These are phyloP conservation scores for Dendrocalamus sinicus DNA, from an alignment of 176 grass and related monocot species.

Conservation along the genomic window DNA sequence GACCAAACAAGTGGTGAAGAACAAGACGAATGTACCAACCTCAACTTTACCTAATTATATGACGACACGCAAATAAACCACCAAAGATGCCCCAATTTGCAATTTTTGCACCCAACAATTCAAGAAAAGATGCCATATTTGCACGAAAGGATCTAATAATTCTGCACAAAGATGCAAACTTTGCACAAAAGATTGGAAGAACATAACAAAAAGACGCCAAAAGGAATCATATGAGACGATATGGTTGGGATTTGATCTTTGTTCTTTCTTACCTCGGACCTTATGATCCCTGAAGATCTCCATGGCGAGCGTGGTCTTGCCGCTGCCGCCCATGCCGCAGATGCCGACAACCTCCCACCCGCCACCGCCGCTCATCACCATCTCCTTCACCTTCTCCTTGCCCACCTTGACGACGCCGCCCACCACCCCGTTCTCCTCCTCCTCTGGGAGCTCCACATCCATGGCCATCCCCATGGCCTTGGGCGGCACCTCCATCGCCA, in stretches of 20 bases:
- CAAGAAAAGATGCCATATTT: slow-evolving; percentile 24
- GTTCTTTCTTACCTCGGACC: slow-evolving; percentile 67
- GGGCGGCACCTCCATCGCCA: slow-evolving; percentile 1
- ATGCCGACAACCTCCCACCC: slow-evolving; percentile 77
- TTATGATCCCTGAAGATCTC: slow-evolving; percentile 81
- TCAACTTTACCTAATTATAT: slow-evolving; percentile 43
- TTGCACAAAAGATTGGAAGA: not conserved
- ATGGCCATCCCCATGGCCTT: slow-evolving; percentile 38
- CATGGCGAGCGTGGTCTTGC: slow-evolving; percentile 96
- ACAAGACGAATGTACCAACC: slow-evolving; percentile 37
- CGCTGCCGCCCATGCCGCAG: slow-evolving; percentile 94
- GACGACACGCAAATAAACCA: slow-evolving; percentile 40
- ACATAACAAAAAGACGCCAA: not conserved
- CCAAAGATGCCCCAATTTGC: slow-evolving; percentile 37
- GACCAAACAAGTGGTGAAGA: slow-evolving; percentile 44
- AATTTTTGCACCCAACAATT: slow-evolving; percentile 12
- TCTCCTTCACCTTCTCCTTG: slow-evolving; percentile 85
- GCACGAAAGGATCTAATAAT: not conserved
- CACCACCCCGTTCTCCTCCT: slow-evolving; percentile 18
- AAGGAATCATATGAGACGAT: not conserved
- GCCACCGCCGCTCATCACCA: slow-evolving; percentile 70
- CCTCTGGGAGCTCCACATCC: slow-evolving; percentile 35
- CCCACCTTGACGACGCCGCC: slow-evolving; percentile 66
- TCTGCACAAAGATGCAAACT: slow-evolving; percentile 4
- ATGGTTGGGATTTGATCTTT: slow-evolving; percentile 23